phyloP scores from a whole-genome alignment of 768 basidiomycete species.

The Strobilomyces dryophilus region DNA sequence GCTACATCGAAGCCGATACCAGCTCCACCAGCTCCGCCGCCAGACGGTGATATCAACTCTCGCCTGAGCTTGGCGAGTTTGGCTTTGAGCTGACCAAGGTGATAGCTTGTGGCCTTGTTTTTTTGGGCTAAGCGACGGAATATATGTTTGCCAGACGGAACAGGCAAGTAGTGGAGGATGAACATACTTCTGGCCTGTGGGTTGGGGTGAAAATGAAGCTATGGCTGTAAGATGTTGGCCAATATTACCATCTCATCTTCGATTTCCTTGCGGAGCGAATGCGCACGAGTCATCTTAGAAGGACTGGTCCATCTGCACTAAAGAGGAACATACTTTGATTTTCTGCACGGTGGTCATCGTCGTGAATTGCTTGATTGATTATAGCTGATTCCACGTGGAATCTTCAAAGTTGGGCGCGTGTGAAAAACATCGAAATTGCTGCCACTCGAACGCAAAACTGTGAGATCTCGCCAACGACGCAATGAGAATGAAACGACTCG shows the following conservation, averaged over 20 bases:
- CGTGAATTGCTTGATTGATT: conserved; percentile 3
- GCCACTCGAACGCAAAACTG: too few relatives aligned
- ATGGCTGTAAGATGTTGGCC: conserved; percentile 8
- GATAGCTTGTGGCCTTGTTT: conserved; percentile 95
- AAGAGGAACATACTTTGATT: conserved; percentile 56
- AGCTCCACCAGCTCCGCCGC: conserved; percentile 80
- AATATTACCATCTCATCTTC: conserved; percentile 92
- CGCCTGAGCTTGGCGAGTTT: conserved; percentile 96
- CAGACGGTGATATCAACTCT: conserved; percentile 79
- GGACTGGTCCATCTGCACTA: conserved; percentile 13
- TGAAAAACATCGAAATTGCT: too few relatives aligned
- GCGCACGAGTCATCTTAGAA: conserved; percentile 7
- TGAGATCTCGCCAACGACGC: too few relatives aligned
- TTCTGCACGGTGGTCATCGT: conserved; percentile 87
- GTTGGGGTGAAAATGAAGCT: conserved; percentile 25
- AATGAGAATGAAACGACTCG: too few relatives aligned
- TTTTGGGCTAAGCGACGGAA: conserved; percentile 67
- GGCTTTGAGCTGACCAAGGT: conserved; percentile 94
- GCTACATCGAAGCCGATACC: conserved; percentile 98
- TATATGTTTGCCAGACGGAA: conserved; percentile 7
- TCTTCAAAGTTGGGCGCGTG: too few relatives aligned
- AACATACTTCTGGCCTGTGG: conserved; percentile 74
- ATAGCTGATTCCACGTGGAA: too few relatives aligned
- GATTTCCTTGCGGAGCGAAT: conserved; percentile 57
- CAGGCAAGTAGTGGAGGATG: conserved; percentile 9